Evolutionary conservation across 257 asterid species (phyloP).

Genomic region (Nicotiana paniculata): DNA sequence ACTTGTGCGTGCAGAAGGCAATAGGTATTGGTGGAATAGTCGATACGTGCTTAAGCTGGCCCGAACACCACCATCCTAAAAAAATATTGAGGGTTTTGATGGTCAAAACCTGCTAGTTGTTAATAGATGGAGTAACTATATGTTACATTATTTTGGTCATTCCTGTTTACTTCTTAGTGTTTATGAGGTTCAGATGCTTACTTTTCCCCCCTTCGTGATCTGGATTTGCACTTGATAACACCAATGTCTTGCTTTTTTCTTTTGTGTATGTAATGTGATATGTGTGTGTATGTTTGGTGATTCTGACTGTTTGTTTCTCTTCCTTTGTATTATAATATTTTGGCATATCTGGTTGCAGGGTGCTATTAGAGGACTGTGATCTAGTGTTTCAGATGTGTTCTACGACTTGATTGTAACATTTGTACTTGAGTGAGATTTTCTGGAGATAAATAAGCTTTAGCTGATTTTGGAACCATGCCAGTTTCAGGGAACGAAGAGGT

Average conservation of each 20-base stretch:
- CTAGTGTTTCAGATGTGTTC: constrained; percentile 17
- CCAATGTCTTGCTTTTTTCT: not conserved
- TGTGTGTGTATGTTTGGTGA: not conserved
- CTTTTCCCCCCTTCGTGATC: not conserved
- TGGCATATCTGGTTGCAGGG: not conserved
- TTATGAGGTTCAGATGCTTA: not conserved
- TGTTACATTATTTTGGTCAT: not conserved
- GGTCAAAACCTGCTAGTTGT: not conserved
- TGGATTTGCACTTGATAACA: not conserved
- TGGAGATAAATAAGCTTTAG: not conserved
- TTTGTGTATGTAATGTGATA: not conserved
- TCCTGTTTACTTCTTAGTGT: not conserved
- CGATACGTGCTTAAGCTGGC: no score
- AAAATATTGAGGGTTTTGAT: not conserved
- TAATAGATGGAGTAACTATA: not conserved
- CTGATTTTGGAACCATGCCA: constrained; percentile 10
- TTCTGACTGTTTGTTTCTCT: not conserved
- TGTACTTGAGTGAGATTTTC: not conserved
- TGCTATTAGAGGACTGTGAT: not conserved
- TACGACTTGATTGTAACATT: not conserved
- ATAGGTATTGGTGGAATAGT: no score
- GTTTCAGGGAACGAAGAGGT: constrained; percentile 16
- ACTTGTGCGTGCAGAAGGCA: no score
- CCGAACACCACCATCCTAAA: no score
- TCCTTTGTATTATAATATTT: not conserved